Conservation (phyloP, 1,284 basidiomycete genomes). For the Ceratobasidium sp. region DNA sequence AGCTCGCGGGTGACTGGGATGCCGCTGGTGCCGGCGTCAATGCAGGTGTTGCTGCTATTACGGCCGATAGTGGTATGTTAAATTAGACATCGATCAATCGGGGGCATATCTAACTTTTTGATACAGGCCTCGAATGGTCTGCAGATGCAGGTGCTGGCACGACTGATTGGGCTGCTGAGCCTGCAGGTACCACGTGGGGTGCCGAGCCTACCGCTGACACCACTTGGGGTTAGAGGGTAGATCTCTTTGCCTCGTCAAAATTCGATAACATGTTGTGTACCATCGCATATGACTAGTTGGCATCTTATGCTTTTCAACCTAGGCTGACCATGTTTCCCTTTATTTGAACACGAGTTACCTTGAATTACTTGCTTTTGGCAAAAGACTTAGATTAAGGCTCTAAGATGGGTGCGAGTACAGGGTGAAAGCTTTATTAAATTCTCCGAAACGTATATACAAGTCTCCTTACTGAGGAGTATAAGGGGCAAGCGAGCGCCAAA, state of each 20-base stretch:
- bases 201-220: constrained; percentile 52
- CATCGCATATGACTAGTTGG: constrained; percentile 33
- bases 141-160: constrained; percentile 69
- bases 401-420: neutral
- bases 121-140: constrained; percentile 79
- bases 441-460: neutral
- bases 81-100: constrained; percentile 32
- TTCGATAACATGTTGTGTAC: constrained; percentile 37
- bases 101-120: constrained; percentile 57
- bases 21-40: constrained; percentile 77
- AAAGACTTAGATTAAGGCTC: neutral
- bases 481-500: constrained; percentile 27
- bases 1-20: constrained; percentile 77
- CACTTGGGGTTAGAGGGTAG: constrained; percentile 10
- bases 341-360: constrained; percentile 26
- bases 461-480: constrained; percentile 8
- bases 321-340: constrained; percentile 25
- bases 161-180: constrained; percentile 89
- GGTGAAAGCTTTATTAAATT: neutral
- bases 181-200: constrained; percentile 67
- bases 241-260: constrained; percentile 18
- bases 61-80: constrained; percentile 63
- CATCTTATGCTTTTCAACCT: constrained; percentile 37
- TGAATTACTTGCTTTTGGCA: neutral
- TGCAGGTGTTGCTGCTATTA: constrained; percentile 76